A percentile compares a stretch with the other conserved stretches of the same genome.
Conservation (phyloP, 2,329 filamentous ascomycete genomes). For the Dactylellina parvicollis region DNA sequence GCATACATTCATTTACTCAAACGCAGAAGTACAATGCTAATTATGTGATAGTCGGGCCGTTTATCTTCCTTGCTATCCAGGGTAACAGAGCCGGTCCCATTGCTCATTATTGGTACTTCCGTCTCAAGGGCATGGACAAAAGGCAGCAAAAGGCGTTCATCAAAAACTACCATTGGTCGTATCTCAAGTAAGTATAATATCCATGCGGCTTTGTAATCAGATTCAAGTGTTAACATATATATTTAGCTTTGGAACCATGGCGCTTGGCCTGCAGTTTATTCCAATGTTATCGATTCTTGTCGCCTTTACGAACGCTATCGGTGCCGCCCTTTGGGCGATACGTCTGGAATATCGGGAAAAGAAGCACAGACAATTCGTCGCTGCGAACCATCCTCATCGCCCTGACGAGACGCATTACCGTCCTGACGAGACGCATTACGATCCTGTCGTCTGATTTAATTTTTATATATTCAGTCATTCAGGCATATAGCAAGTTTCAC, state of each 20-base stretch:
- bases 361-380: conserved; percentile 51
- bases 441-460: not conserved
- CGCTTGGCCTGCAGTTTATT: conserved; percentile 84
- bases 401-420: conserved; percentile 45
- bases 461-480: not conserved
- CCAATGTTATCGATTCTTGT: conserved; percentile 95
- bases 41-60: conserved; percentile 46
- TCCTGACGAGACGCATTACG: conserved; percentile 34
- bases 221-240: conserved; percentile 1
- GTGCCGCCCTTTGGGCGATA: conserved; percentile 85
- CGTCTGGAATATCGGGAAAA: conserved; percentile 70
- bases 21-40: not conserved
- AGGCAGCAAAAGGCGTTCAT: conserved; percentile 78
- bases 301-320: conserved; percentile 83
- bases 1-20: not conserved
- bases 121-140: conserved; percentile 77
- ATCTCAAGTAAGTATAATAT: conserved; percentile 73
- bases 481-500: conserved; percentile 20
- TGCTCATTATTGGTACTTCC: conserved; percentile 65
- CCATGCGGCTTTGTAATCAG: not conserved
- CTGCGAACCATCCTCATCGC: conserved; percentile 47
- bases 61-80: conserved; percentile 50
- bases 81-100: conserved; percentile 52
- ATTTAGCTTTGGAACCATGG: conserved; percentile 79
- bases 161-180: conserved; percentile 76